Conservation (phyloP, 345 rosid genomes). For the Heritiera fomes region DNA sequence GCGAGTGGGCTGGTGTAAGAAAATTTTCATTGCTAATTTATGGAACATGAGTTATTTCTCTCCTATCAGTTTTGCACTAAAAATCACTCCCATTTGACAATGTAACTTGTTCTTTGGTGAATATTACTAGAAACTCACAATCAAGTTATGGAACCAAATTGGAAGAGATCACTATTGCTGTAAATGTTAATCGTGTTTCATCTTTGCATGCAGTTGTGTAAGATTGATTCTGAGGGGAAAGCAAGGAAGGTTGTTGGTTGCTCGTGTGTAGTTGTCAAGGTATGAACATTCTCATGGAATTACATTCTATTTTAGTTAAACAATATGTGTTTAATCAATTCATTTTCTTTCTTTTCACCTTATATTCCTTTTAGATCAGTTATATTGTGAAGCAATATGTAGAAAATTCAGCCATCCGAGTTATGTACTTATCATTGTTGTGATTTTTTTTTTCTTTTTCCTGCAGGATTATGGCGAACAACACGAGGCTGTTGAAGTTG, state of each 20-base stretch:
- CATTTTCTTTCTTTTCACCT: neutral
- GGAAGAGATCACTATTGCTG: neutral
- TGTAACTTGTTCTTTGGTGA: neutral
- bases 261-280: conserved; percentile 79
- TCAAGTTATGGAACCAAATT: neutral
- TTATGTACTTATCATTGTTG: neutral
- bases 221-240: conserved; percentile 79
- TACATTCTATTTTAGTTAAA: neutral
- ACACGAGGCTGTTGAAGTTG: conserved; percentile 1
- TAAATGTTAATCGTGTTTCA: neutral
- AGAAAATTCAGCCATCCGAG: neutral
- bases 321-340: neutral
- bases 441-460: neutral
- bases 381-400: neutral
- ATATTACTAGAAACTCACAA: neutral
- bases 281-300: conserved; percentile 8
- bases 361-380: neutral
- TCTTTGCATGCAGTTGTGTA: conserved; percentile 54
- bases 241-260: conserved; percentile 86
- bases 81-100: neutral
- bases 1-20: conserved; percentile 95
- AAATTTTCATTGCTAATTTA: neutral
- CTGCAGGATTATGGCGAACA: conserved; percentile 17
- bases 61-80: neutral
- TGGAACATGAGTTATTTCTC: neutral